These are phyloP conservation scores for Mariannaea elegans DNA, from an alignment of 2,329 filamentous ascomycete species.

Conservation along the genomic window DNA sequence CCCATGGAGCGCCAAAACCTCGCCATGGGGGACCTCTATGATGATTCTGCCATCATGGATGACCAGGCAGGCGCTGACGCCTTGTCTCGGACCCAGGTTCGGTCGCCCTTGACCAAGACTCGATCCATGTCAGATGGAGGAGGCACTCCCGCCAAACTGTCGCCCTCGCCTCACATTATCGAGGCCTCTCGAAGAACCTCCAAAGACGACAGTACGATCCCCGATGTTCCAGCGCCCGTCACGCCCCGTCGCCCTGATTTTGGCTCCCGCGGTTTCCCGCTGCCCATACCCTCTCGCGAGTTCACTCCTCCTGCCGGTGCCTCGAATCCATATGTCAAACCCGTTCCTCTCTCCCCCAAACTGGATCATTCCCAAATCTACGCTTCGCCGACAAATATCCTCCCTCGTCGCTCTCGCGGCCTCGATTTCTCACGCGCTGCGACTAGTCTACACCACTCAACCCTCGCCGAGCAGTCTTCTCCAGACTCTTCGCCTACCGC, in stretches of 20 bases:
- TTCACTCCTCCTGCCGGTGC: constrained; percentile 48
- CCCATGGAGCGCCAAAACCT: constrained; percentile 35
- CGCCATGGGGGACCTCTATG: constrained; percentile 31
- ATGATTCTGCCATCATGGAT: constrained; percentile 48
- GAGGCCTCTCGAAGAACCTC: constrained; percentile 64
- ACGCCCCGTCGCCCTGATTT: constrained; percentile 78
- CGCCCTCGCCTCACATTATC: constrained; percentile 66
- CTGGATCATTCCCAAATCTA: constrained; percentile 86
- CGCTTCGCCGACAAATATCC: constrained; percentile 85
- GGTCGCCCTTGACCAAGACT: constrained; percentile 60
- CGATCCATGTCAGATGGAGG: constrained; percentile 73
- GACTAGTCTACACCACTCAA: constrained; percentile 95
- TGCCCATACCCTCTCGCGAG: constrained; percentile 46
- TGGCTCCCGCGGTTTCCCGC: constrained; percentile 66
- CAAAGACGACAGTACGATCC: constrained; percentile 73
- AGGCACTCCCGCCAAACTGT: constrained; percentile 63
- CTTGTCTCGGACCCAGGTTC: constrained; percentile 27
- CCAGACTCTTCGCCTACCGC: constrained; percentile 92
- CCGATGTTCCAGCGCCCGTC: constrained; percentile 58
- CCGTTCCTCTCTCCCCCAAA: constrained; percentile 83
- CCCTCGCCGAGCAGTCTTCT: constrained; percentile 85
- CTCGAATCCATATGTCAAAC: constrained; percentile 55
- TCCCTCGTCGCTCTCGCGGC: constrained; percentile 88
- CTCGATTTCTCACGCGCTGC: constrained; percentile 93
- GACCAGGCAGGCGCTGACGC: constrained; percentile 29